phyloP scores from a whole-genome alignment of 73 alveolate species.

The Uronychia setigera region DNA sequence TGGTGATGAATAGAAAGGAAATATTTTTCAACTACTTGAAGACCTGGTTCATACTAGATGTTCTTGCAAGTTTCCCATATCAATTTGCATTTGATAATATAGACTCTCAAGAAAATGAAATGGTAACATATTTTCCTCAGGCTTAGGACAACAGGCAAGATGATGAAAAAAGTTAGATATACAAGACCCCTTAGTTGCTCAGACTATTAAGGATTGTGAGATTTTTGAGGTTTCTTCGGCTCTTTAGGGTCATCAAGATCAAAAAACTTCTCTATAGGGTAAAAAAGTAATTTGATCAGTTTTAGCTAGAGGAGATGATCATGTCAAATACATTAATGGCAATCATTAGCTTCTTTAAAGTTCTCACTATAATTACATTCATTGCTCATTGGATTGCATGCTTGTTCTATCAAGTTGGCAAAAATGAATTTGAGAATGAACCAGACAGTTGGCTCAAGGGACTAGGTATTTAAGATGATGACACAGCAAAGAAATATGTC shows the following conservation, averaged over 20 bases:
- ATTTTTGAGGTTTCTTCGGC: constrained; percentile 49
- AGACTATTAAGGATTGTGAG: constrained; percentile 39
- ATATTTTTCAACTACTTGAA: constrained; percentile 26
- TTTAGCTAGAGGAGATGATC: constrained; percentile 68
- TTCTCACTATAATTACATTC: constrained; percentile 28
- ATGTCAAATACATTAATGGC: constrained; percentile 47
- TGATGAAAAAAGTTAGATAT: constrained; percentile 14
- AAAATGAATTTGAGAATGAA: constrained; percentile 7
- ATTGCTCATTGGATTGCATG: constrained; percentile 70
- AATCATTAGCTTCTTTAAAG: constrained; percentile 40
- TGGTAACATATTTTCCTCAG: background rate
- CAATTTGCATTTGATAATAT: constrained; percentile 17
- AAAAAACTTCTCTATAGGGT: constrained; percentile 51
- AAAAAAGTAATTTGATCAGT: no score
- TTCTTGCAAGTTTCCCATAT: constrained; percentile 43
- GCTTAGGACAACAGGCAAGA: constrained; percentile 6
- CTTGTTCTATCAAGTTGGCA: constrained; percentile 38
- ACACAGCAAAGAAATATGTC: constrained; percentile 33
- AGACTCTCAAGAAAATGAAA: constrained; percentile 4
- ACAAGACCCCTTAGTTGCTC: constrained; percentile 56
- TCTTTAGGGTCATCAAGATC: constrained; percentile 50
- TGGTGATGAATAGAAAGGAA: constrained; percentile 61
- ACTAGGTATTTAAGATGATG: constrained; percentile 29
- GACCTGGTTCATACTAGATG: constrained; percentile 41
- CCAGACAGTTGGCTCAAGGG: constrained; percentile 38